A percentile compares a stretch with the other conserved stretches of the same genome.
phyloP scores from a whole-genome alignment of 2,329 filamentous ascomycete genomes.

The Colletotrichum cereale region DNA sequence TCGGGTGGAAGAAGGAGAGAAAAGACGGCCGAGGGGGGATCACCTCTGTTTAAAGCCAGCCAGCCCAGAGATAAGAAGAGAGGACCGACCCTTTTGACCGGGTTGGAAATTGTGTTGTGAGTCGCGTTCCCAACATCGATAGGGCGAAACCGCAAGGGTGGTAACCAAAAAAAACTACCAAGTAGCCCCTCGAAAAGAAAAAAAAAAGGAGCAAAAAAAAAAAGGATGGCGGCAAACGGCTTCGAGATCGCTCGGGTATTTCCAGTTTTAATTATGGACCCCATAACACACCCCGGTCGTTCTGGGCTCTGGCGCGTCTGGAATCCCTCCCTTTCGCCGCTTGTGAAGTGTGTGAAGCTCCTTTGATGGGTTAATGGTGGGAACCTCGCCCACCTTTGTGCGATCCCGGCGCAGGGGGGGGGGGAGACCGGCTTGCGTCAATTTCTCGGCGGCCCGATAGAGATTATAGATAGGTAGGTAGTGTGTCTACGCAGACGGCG shows the following conservation, averaged over 20 bases:
- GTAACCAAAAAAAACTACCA: not conserved
- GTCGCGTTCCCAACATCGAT: constrained; percentile 2
- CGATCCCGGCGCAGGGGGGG: constrained; percentile 11
- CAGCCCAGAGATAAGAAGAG: not conserved
- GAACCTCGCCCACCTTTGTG: not conserved
- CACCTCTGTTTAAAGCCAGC: not conserved
- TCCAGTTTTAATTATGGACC: constrained; percentile 16
- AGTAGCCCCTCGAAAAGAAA: too few species aligned
- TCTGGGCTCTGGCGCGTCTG: constrained; percentile 12
- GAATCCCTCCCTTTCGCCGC: constrained; percentile 3
- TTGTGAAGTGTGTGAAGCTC: not conserved
- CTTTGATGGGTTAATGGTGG: not conserved
- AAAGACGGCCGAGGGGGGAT: not conserved
- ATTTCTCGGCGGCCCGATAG: constrained; percentile 18
- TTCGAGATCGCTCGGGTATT: constrained; percentile 22
- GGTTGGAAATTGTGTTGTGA: not conserved
- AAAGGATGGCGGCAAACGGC: constrained; percentile 8
- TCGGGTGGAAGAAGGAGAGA: not conserved
- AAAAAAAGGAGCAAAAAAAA: not conserved
- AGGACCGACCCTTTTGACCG: not conserved
- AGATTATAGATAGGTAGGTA: too few species aligned
- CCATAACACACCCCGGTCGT: not conserved
- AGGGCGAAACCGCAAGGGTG: not conserved
- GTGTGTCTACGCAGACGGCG: too few species aligned
- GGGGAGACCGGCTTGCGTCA: constrained; percentile 18